A percentile compares a stretch with the other conserved stretches of the same genome.
Evolutionary conservation across 176 grass and related monocot genomes (phyloP).

Genomic region (Ensete ventricosum): DNA sequence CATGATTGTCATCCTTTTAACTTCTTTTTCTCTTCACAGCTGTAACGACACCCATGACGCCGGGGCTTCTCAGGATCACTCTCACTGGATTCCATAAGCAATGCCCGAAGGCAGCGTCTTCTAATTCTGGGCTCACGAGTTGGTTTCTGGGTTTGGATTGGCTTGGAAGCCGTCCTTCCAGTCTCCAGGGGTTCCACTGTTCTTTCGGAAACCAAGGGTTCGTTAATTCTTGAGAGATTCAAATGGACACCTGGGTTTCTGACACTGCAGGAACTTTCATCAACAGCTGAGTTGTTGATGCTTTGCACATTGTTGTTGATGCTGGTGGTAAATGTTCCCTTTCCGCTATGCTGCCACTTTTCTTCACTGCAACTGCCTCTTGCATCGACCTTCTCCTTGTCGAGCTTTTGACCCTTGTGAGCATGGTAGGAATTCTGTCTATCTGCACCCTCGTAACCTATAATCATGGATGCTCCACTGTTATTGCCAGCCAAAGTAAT

Average conservation of each 20-base stretch:
- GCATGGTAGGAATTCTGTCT: too few species aligned
- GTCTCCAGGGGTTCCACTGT: neutral
- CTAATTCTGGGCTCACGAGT: constrained; percentile 23
- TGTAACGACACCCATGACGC: constrained; percentile 47
- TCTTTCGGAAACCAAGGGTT: neutral
- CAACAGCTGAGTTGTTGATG: constrained; percentile 81
- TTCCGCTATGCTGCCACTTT: neutral
- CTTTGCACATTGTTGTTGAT: constrained; percentile 85
- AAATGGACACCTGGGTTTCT: constrained; percentile 62
- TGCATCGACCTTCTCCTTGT: neutral
- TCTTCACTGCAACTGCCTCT: neutral
- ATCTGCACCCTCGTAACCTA: constrained; percentile 4
- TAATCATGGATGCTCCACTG: constrained; percentile 64
- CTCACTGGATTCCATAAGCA: constrained; percentile 63
- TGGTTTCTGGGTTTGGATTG: constrained; percentile 5
- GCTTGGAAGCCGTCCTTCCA: neutral
- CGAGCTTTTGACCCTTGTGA: too few species aligned
- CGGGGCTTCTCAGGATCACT: constrained; percentile 43
- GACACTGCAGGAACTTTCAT: constrained; percentile 50
- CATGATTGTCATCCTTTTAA: neutral
- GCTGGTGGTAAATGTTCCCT: constrained; percentile 22
- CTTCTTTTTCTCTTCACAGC: constrained; percentile 34
- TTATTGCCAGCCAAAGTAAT: constrained; percentile 73
- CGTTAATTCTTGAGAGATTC: constrained; percentile 22
- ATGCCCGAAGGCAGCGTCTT: constrained; percentile 65